phyloP scores from a whole-genome alignment of 768 basidiomycete genomes.

The Tulasnella calospora region DNA sequence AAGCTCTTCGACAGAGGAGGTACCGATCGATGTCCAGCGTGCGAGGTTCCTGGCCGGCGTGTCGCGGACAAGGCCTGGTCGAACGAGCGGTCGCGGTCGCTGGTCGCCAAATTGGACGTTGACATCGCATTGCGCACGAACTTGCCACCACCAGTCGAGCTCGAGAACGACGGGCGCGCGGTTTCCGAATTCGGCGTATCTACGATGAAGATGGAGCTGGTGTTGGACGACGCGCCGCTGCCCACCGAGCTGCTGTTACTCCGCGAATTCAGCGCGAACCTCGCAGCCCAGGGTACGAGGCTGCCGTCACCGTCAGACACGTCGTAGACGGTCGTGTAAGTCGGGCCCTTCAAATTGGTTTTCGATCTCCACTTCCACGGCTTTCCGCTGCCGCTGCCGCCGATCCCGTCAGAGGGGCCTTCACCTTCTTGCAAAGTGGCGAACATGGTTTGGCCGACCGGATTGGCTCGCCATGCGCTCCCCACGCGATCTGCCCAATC shows the following conservation, averaged over 20 bases:
- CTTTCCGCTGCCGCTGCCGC: not conserved
- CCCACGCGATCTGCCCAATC: conserved; percentile 23
- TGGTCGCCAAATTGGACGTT: not conserved
- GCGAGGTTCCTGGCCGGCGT: not conserved
- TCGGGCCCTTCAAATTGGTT: not conserved
- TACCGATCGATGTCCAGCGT: not conserved
- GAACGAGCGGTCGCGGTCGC: not conserved
- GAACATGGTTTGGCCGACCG: not conserved
- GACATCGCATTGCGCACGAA: not conserved
- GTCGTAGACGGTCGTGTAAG: not conserved
- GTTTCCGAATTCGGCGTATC: not conserved
- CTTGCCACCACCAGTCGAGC: not conserved
- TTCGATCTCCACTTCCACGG: not conserved
- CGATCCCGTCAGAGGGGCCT: conserved; percentile 14
- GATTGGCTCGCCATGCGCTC: conserved; percentile 11
- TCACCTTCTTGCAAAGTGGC: conserved; percentile 18
- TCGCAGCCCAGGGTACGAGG: not conserved
- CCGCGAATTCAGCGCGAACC: conserved; percentile 9
- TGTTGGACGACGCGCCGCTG: conserved; percentile 4
- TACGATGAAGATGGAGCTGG: conserved; percentile 7
- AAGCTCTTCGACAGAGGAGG: not conserved
- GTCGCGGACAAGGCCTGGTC: not conserved
- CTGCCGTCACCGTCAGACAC: not conserved
- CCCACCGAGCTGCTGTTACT: conserved; percentile 15
- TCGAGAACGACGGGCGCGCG: not conserved